Evolutionary conservation across 805 yeast genomes (phyloP), one percentile per base, ranked within the genome.

Genomic region (Lipomyces anomalus): DNA sequence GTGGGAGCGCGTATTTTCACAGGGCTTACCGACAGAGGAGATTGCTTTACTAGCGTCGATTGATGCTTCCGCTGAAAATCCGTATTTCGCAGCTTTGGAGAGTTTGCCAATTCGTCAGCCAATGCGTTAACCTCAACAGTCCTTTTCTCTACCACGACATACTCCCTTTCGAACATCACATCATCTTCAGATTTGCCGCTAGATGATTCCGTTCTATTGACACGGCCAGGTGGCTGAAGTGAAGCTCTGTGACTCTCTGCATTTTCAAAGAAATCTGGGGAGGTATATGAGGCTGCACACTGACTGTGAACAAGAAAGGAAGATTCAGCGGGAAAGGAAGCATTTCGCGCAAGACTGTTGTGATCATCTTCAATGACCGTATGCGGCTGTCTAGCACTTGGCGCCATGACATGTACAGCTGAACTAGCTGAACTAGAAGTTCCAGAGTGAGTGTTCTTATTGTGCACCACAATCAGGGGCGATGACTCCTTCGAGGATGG

Each of bases 51-150:
- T 13, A 13, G 9, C 13, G 30, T 9, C 30, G 13, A 9, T 13
- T 9, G 13, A 13, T 26, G 13, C 30, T 26, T 26, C 11, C 30
- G 30, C 30, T 26, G 30, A 13, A 26, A 13, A 13, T 26, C 30
- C 30, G 30, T 13, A 17, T 23, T 29, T 18, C 18, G 17, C 13
- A 33, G 24, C 35, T 43, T 47, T 17, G 55, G 54, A 18, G 55
- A 42, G 23, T 41, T 46, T 13, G 86, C 89, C 42, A 90, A 68
- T 62, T 89, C 96, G 64, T 90, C 97, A 2, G 98, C 98, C 46
- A 92, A 71, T 2, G 95, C 90, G 67, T 90, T 90, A 6, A 90
- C 95, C 61, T 92, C 97, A 3, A 90, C 97, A 0, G 92, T 86
- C 40, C 95, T 76, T 63, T 90, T 92, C 63, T 90, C 97, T 23